These are phyloP conservation scores for Zelopaecilomyces penicillatus DNA, from an alignment of 2,329 filamentous ascomycete species.

Conservation along the genomic window DNA sequence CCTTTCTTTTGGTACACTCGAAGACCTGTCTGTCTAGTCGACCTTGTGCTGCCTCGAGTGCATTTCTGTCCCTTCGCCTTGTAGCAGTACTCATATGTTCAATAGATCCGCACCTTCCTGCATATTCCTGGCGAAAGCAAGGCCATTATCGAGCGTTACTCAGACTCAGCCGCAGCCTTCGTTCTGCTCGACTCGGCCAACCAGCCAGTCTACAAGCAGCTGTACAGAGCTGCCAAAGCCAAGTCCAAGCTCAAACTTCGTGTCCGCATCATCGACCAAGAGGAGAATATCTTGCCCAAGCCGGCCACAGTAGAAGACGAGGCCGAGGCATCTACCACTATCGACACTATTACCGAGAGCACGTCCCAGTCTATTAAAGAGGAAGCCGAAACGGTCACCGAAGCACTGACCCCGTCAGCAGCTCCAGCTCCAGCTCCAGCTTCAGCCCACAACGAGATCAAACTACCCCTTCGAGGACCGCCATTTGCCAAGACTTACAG, in stretches of 20 bases:
- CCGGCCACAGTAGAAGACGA: conserved; percentile 45
- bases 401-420: background rate
- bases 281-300: conserved; percentile 26
- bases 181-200: conserved; percentile 73
- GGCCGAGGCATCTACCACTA: conserved; percentile 20
- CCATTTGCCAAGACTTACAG: conserved; percentile 17
- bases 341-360: conserved; percentile 1
- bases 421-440: background rate
- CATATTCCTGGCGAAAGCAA: conserved; percentile 22
- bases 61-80: too few relatives aligned
- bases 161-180: conserved; percentile 79
- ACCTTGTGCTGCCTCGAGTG: background rate
- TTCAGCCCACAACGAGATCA: background rate
- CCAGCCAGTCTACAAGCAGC: conserved; percentile 83
- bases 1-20: too few relatives aligned
- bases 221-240: conserved; percentile 92
- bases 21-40: background rate
- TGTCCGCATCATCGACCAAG: conserved; percentile 43
- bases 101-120: conserved; percentile 28
- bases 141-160: conserved; percentile 80
- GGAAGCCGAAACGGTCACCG: conserved; percentile 4
- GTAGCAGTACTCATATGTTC: background rate
- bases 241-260: conserved; percentile 94
- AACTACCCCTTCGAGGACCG: conserved; percentile 16
- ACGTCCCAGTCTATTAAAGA: background rate